Evolutionary conservation across 768 basidiomycete species (phyloP), one percentile per base, ranked within the genome.

Genomic region (Crassisporium funariophilum): DNA sequence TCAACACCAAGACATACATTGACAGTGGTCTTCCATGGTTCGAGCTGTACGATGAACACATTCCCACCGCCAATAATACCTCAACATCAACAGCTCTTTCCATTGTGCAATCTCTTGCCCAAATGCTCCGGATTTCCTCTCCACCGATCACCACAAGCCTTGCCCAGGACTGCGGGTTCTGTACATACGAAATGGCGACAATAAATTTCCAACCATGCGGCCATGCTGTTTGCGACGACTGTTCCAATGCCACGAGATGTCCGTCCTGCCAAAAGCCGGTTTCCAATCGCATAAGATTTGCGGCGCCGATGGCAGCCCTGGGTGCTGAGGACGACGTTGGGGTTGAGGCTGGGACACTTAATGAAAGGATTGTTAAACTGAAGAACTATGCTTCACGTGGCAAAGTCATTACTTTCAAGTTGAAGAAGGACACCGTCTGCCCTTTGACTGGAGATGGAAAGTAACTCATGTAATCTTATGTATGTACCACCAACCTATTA

Each of bases 191-290:
- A 10, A 35, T 52, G 24, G 46, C 50, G 15, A 46, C 41, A 15
- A 23, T 52, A n/a, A n/a, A 12, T 11, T 25, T 41, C 13, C 24
- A 13, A 5, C 45, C 53, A 6, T 54, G 53, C 23, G 41, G 49
- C 27, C 52, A 50, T 45, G 17, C 4, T 22, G 35, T 50, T 40
- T 54, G 53, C 35, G 41, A 54, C 35, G 48, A 50, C 22, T 54
- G 53, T 38, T 42, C 37, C 4, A 35, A 24, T 16, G 33, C 29
- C 9, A 15, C 36, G 2, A n/a, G 17, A 15, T 54, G 52, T 36
- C 48, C 44, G 11, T 20, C 37, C 17, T 54, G 52, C 34, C 11
- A 35, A 20, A 22, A n/a, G n/a, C 13, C 6, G 9, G 45, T 55
- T 8, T 22, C 17, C 11, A 35, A 8, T 3, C 43, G 47, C 8